Base-by-base conservation (phyloP, 2,329 filamentous ascomycete genomes). In the Botrytis hyacinthi region DNA sequence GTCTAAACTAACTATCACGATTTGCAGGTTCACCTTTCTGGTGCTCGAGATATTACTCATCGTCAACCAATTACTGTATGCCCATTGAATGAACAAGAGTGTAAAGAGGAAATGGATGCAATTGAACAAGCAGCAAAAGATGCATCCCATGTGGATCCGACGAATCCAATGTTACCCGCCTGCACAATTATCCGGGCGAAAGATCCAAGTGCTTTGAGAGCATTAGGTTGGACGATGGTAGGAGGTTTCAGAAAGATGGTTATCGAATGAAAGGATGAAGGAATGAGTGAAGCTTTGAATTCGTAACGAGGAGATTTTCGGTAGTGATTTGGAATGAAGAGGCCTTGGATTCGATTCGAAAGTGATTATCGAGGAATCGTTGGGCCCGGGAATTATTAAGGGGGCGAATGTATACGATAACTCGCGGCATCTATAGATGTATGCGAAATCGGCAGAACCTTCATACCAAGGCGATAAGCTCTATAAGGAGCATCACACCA, bases 91-190 rank as follows among this genome's bases (percentile, higher is more conserved):
- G 94, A 98, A 80, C 93, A 97, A 77, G 93, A 92, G 26, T 99
- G 96, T 84, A 98, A 97, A 82, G 95, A 98, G 81, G 96, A 98
- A 84, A 98, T 99, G 94, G 95, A 97, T 79, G 95, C 95, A 54
- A 98, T 99, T 76, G 95, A 98, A 81, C 94, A 97, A 83, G 93
- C 96, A 0, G 96, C 96, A 61, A 95, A 95, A 82, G 95, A 98
- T 78, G 95, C 96, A 2, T 92, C 93, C 26, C 90, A 93, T 75
- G 91, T 98, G 75, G 94, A 95, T 78, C 92, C 92, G 0, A 93
- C 97, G 75, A 96, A 96, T 78, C 96, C 95, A 0, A 95, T 97
- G 91, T 84, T 98, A n/a, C 95, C 96, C 0, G 91, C 95, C 1
- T 90, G 91, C 75, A 91, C 89, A 12, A 96, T 99, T 76, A 89